Evolutionary conservation across 805 yeast species (phyloP).

Genomic region (Tetrapisispora phaffii): DNA sequence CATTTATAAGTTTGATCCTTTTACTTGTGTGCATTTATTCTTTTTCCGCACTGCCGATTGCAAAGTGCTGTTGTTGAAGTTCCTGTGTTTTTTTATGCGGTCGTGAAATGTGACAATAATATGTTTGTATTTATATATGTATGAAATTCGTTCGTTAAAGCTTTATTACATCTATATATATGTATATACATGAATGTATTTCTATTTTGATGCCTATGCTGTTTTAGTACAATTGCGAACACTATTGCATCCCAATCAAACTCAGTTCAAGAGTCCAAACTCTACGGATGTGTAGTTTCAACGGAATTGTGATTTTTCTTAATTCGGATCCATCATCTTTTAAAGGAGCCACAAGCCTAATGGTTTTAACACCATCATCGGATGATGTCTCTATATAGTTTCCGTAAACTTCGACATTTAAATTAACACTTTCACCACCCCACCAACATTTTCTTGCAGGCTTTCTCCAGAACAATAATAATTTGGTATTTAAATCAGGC

Average conservation of each 20-base stretch:
- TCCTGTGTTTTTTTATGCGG: too few species aligned
- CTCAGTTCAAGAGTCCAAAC: constrained; percentile 95
- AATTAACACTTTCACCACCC: constrained; percentile 53
- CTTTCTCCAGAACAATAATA: constrained; percentile 88
- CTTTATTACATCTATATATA: neutral
- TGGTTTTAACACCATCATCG: constrained; percentile 2
- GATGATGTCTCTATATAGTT: constrained; percentile 11
- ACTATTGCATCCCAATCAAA: constrained; percentile 69
- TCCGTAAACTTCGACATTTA: constrained; percentile 29
- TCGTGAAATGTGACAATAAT: too few species aligned
- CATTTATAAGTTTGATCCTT: too few species aligned
- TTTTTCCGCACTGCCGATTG: too few species aligned
- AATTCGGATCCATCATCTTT: constrained; percentile 10
- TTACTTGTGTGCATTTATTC: too few species aligned
- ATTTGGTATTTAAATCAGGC: constrained; percentile 41
- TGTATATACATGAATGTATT: neutral
- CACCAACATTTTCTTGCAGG: constrained; percentile 99
- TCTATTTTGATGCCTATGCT: neutral
- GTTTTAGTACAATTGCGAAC: too few species aligned
- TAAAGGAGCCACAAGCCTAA: constrained; percentile 12
- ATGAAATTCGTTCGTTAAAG: neutral
- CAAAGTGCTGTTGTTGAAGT: too few species aligned
- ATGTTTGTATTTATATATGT: neutral
- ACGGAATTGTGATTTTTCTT: constrained; percentile 28
- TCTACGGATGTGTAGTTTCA: constrained; percentile 77